Percentiles rank a stretch among this genome's conserved stretches.
phyloP scores from a whole-genome alignment of 306 rosid genomes.

The Gastrolobium bilobum region DNA sequence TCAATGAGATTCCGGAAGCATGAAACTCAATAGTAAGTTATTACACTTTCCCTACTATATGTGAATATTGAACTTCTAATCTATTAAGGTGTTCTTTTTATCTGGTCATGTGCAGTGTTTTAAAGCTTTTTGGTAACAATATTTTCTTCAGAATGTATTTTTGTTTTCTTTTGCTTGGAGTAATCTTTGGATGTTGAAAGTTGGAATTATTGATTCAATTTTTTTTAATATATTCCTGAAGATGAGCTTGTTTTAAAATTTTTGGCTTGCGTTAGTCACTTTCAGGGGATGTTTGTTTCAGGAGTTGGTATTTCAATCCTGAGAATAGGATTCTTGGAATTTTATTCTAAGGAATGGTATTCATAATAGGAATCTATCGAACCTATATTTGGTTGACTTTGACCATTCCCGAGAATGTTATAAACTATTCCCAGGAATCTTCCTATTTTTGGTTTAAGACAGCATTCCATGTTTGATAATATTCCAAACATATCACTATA shows the following conservation, averaged over 20 bases:
- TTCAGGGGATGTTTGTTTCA: background rate
- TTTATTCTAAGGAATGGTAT: background rate
- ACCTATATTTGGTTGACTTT: slow-evolving; percentile 1
- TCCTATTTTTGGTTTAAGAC: slow-evolving; percentile 2
- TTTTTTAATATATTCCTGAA: slow-evolving; percentile 1
- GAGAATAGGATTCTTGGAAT: slow-evolving; percentile 12
- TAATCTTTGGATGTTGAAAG: background rate
- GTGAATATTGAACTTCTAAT: slow-evolving; percentile 18
- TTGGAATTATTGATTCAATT: background rate
- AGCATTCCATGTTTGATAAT: background rate
- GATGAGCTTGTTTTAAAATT: background rate
- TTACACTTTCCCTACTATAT: background rate
- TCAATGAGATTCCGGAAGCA: slow-evolving; percentile 42
- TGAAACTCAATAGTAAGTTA: slow-evolving; percentile 55
- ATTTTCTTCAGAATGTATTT: slow-evolving; percentile 15
- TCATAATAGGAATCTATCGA: slow-evolving; percentile 5
- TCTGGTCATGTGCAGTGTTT: slow-evolving; percentile 32
- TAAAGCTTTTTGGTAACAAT: slow-evolving; percentile 12
- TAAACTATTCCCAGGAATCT: background rate
- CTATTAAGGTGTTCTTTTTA: slow-evolving; percentile 32
- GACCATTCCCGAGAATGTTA: slow-evolving; percentile 13
- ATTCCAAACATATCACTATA: background rate
- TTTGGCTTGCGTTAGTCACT: background rate
- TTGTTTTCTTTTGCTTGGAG: slow-evolving; percentile 2
- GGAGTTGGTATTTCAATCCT: slow-evolving; percentile 21